Conservation (phyloP, 2,329 filamentous ascomycete species). For the Penicillium polonicum region DNA sequence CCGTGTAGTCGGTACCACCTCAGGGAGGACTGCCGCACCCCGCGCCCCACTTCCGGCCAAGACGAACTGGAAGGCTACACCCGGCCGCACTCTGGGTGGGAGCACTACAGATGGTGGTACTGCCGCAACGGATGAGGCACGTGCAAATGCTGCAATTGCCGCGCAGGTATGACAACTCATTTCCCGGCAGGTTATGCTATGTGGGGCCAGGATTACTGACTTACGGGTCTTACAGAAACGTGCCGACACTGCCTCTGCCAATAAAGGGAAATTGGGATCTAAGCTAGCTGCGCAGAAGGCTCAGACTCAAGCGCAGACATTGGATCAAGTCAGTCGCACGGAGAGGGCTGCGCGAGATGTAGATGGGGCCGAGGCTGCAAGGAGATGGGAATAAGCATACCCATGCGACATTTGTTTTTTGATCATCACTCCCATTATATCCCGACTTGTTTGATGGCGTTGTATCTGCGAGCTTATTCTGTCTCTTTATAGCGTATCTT, state of each 20-base stretch:
- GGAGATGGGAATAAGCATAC: slow-evolving; percentile 55
- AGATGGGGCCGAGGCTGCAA: slow-evolving; percentile 59
- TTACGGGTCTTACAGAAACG: slow-evolving; percentile 56
- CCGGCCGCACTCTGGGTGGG: slow-evolving; percentile 65
- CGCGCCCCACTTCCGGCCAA: slow-evolving; percentile 48
- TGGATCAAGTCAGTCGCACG: slow-evolving; percentile 66
- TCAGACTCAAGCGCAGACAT: slow-evolving; percentile 65
- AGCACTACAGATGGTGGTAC: slow-evolving; percentile 25
- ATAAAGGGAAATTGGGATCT: slow-evolving; percentile 65
- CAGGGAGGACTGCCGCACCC: slow-evolving; percentile 49
- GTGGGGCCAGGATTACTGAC: not conserved
- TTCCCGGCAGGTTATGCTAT: not conserved
- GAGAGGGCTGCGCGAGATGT: slow-evolving; percentile 66
- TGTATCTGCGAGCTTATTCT: not conserved
- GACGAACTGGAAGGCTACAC: slow-evolving; percentile 47
- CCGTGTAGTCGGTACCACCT: slow-evolving; percentile 64
- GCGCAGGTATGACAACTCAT: slow-evolving; percentile 68
- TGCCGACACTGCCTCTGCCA: slow-evolving; percentile 49
- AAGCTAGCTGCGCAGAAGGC: slow-evolving; percentile 75
- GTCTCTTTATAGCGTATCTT: not conserved
- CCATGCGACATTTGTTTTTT: not conserved
- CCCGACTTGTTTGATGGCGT: not conserved
- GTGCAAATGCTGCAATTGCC: slow-evolving; percentile 72
- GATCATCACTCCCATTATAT: not conserved
- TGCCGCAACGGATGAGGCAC: slow-evolving; percentile 54